These are phyloP conservation scores for Vitis cinerea DNA, from an alignment of 164 flowering plant species.

Conservation along the genomic window DNA sequence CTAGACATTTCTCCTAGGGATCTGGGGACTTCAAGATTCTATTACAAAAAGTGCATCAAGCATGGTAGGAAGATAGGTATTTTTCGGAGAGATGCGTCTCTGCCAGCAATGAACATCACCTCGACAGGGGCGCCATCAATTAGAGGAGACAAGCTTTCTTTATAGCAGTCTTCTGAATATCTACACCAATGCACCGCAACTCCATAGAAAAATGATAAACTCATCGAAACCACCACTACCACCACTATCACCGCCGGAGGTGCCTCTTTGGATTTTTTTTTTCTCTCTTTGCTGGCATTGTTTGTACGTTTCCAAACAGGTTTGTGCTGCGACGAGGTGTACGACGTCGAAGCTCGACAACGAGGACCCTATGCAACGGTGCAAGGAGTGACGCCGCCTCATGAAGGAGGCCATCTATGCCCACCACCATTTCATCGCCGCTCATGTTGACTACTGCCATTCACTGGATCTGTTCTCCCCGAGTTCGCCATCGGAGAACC, in stretches of 20 bases:
- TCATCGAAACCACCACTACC: slow-evolving; percentile 1
- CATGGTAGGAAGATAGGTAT: too few relatives aligned
- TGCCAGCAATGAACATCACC: too few relatives aligned
- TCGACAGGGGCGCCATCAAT: too few relatives aligned
- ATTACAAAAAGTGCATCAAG: too few relatives aligned
- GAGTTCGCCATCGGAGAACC: slow-evolving; percentile 79
- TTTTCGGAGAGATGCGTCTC: too few relatives aligned
- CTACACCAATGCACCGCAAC: too few relatives aligned
- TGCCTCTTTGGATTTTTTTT: background rate
- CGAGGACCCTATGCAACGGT: slow-evolving; percentile 86
- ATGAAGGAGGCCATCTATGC: slow-evolving; percentile 84
- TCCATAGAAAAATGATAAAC: too few relatives aligned
- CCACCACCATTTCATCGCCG: slow-evolving; percentile 90
- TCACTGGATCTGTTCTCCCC: slow-evolving; percentile 82
- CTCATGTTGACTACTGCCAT: slow-evolving; percentile 90
- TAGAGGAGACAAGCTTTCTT: too few relatives aligned
- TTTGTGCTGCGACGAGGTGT: slow-evolving; percentile 59
- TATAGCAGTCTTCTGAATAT: too few relatives aligned
- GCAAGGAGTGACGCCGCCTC: slow-evolving; percentile 89
- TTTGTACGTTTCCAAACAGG: background rate
- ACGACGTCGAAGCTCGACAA: slow-evolving; percentile 80
- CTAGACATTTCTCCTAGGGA: too few relatives aligned
- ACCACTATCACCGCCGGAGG: background rate
- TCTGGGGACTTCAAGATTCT: too few relatives aligned
- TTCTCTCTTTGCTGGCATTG: background rate